Conservation (phyloP, 2,329 filamentous ascomycete genomes). For the Pochonia chlamydosporia region DNA sequence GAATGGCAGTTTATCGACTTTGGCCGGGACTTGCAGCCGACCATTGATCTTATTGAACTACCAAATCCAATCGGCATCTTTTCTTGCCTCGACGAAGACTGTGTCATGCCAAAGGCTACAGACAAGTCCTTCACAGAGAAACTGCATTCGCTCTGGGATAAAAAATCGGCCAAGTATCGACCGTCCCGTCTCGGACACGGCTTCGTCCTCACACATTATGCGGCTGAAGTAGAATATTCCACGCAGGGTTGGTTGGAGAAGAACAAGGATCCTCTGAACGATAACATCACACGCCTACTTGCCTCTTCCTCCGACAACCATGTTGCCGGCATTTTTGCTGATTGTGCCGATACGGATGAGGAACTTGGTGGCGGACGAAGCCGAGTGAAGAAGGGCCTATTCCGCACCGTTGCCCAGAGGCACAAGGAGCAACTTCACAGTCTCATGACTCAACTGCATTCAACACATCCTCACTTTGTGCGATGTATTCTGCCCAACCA, state of each 20-base stretch:
- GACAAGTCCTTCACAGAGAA: slow-evolving; percentile 98
- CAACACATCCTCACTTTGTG: slow-evolving; percentile 96
- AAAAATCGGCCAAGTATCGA: slow-evolving; percentile 90
- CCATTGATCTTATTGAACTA: slow-evolving; percentile 93
- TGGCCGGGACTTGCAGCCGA: slow-evolving; percentile 91
- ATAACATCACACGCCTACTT: slow-evolving; percentile 88
- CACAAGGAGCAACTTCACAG: slow-evolving; percentile 99
- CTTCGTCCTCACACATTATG: slow-evolving; percentile 95
- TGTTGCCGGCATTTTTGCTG: slow-evolving; percentile 76
- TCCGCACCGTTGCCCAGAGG: slow-evolving; percentile 91
- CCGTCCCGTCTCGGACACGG: slow-evolving; percentile 82
- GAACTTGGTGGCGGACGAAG: slow-evolving; percentile 62
- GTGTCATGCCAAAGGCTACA: slow-evolving; percentile 97
- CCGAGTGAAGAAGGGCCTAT: slow-evolving; percentile 93
- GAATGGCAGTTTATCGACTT: slow-evolving; percentile 99
- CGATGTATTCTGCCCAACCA: slow-evolving; percentile 97
- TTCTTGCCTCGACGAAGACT: slow-evolving; percentile 95
- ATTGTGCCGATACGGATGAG: slow-evolving; percentile 80
- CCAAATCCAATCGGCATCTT: slow-evolving; percentile 98
- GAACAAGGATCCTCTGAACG: slow-evolving; percentile 97
- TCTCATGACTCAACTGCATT: slow-evolving; percentile 89
- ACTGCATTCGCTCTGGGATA: slow-evolving; percentile 93
- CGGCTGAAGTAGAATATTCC: slow-evolving; percentile 94
- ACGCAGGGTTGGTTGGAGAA: slow-evolving; percentile 96
- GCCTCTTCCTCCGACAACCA: slow-evolving; percentile 78